phyloP scores from a whole-genome alignment of 2,329 filamentous ascomycete genomes.

The Neopestalotiopsis sp. region DNA sequence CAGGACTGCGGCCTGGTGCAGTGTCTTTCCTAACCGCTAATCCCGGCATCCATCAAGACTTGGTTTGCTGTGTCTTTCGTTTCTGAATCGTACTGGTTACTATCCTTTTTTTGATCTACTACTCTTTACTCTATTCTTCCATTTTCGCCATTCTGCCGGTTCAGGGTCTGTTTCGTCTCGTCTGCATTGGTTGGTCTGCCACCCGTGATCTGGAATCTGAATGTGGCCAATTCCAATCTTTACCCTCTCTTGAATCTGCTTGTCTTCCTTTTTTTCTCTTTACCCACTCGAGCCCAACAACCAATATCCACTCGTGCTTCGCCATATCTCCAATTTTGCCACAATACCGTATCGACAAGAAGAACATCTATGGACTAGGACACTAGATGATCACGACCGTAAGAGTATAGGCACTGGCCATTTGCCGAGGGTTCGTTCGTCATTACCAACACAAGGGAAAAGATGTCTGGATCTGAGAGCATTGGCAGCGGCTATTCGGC shows the following conservation, averaged over 20 bases:
- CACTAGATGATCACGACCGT: constrained; percentile 46
- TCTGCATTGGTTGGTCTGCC: constrained; percentile 48
- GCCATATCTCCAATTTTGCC: constrained; percentile 12
- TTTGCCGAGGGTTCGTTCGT: constrained; percentile 30
- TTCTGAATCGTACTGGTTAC: constrained; percentile 31
- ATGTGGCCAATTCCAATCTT: constrained; percentile 28
- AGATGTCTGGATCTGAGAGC: constrained; percentile 32
- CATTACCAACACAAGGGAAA: constrained; percentile 22
- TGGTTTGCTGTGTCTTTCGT: constrained; percentile 36
- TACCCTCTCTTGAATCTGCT: constrained; percentile 26
- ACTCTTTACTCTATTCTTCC: constrained; percentile 26
- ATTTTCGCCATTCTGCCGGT: constrained; percentile 40
- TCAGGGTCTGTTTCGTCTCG: constrained; percentile 52
- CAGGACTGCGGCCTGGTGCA: constrained; percentile 35
- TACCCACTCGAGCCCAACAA: neutral
- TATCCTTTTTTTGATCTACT: constrained; percentile 22
- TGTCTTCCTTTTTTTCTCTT: neutral
- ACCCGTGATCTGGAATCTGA: constrained; percentile 43
- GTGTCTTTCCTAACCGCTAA: constrained; percentile 34
- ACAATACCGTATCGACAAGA: constrained; percentile 17
- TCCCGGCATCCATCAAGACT: constrained; percentile 27
- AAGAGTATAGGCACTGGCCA: constrained; percentile 35
- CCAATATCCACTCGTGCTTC: neutral
- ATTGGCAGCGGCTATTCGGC: constrained; percentile 28
- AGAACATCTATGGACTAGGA: constrained; percentile 38